phyloP scores from a whole-genome alignment of 2,329 filamentous ascomycete species.

The Phialocephala sp. region DNA sequence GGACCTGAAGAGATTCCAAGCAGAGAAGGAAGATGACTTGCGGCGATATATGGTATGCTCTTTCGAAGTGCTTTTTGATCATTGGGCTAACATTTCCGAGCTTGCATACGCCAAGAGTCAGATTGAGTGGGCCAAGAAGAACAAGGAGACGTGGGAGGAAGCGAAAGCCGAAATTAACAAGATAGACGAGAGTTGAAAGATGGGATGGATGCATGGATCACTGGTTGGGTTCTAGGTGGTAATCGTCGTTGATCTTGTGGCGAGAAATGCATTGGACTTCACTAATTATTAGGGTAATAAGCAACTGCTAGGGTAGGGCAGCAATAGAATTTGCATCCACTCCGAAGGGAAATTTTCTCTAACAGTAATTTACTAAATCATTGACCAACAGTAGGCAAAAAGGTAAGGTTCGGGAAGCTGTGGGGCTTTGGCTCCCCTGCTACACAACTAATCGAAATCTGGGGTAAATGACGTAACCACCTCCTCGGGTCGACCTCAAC shows the following conservation, averaged over 20 bases:
- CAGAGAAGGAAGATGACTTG: constrained; percentile 93
- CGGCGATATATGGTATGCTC: constrained; percentile 89
- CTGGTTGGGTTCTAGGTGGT: constrained; percentile 23
- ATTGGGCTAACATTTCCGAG: constrained; percentile 48
- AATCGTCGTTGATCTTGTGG: constrained; percentile 22
- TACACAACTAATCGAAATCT: not conserved
- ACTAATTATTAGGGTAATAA: constrained; percentile 28
- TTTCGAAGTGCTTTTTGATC: not conserved
- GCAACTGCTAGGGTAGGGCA: constrained; percentile 26
- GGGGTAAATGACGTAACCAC: constrained; percentile 4
- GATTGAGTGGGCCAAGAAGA: constrained; percentile 76
- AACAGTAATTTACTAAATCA: no score
- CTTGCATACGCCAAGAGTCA: constrained; percentile 75
- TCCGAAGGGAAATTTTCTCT: not conserved
- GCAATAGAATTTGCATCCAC: not conserved
- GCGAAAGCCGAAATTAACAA: constrained; percentile 73
- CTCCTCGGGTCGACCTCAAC: not conserved
- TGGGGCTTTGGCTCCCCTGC: not conserved
- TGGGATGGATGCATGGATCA: constrained; percentile 20
- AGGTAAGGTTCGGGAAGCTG: not conserved
- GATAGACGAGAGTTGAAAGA: constrained; percentile 55
- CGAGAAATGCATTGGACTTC: constrained; percentile 26
- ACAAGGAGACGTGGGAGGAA: constrained; percentile 75
- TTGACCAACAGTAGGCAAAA: not conserved
- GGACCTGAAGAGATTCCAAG: constrained; percentile 91